phyloP scores from a whole-genome alignment of 1,139 yeast species.

The Debaryomyces robertsiae region DNA sequence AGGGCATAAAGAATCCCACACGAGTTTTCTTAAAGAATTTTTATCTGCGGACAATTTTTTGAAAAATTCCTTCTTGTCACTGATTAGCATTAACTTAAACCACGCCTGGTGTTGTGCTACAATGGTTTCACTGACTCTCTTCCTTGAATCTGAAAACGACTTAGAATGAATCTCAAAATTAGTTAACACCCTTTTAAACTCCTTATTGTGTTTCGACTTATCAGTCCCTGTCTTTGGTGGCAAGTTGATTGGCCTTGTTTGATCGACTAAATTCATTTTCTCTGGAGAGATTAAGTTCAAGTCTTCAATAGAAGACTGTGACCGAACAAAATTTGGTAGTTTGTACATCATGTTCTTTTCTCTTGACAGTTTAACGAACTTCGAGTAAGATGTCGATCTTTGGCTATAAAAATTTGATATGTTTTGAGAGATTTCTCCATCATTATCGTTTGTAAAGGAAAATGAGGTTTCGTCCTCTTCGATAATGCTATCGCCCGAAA shows the following conservation, averaged over 20 bases:
- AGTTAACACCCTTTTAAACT: constrained; percentile 37
- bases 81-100: constrained; percentile 24
- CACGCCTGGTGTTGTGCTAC: constrained; percentile 30
- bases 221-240: constrained; percentile 45
- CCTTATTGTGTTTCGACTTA: constrained; percentile 41
- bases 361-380: constrained; percentile 34
- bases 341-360: constrained; percentile 40
- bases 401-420: constrained; percentile 42
- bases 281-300: constrained; percentile 45
- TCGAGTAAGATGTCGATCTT: constrained; percentile 39
- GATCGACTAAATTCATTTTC: constrained; percentile 42
- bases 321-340: constrained; percentile 41
- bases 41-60: constrained; percentile 34
- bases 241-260: constrained; percentile 48
- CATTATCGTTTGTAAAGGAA: constrained; percentile 25
- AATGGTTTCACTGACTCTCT: constrained; percentile 21
- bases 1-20: constrained; percentile 45
- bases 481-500: constrained; percentile 22
- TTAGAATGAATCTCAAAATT: constrained; percentile 34
- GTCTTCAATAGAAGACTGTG: constrained; percentile 48
- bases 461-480: constrained; percentile 21
- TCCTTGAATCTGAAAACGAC: constrained; percentile 24
- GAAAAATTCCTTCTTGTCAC: constrained; percentile 26
- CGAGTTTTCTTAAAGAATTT: constrained; percentile 34
- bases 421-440: constrained; percentile 37